phyloP scores from a whole-genome alignment of 108 stramenopile genomes.

The Fistulifera pelliculosa region DNA sequence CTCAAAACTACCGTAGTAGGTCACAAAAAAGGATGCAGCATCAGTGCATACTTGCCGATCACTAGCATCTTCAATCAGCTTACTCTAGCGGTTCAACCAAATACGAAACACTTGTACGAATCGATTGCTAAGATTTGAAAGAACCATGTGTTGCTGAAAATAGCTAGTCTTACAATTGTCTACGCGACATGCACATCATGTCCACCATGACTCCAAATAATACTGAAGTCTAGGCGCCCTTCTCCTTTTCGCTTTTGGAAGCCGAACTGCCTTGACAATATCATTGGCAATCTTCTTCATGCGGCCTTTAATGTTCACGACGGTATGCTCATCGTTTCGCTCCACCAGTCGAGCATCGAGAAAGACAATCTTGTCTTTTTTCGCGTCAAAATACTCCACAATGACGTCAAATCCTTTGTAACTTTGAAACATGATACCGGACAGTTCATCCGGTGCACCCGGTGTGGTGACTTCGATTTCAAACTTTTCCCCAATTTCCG shows the following conservation, averaged over 20 bases:
- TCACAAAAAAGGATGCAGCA: no score
- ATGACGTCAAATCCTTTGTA: conserved; percentile 77
- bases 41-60: no score
- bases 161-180: no score
- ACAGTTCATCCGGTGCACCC: conserved; percentile 32
- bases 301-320: conserved; percentile 64
- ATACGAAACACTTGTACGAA: no score
- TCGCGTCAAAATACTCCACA: conserved; percentile 37
- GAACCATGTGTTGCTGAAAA: no score
- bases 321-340: conserved; percentile 41
- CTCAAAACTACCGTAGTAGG: no score
- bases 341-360: conserved; percentile 55
- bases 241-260: conserved; percentile 72
- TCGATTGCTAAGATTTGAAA: no score
- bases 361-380: conserved; percentile 29
- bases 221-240: conserved; percentile 20
- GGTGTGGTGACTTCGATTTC: conserved; percentile 80
- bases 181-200: no score
- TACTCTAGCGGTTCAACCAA: no score
- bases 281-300: conserved; percentile 62
- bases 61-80: no score
- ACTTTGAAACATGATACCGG: conserved; percentile 52
- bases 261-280: conserved; percentile 29
- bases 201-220: no score
- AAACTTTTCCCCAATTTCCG: conserved; percentile 40